Conservation (phyloP, 1,139 yeast species). For the Saccharomyces hybrid region DNA sequence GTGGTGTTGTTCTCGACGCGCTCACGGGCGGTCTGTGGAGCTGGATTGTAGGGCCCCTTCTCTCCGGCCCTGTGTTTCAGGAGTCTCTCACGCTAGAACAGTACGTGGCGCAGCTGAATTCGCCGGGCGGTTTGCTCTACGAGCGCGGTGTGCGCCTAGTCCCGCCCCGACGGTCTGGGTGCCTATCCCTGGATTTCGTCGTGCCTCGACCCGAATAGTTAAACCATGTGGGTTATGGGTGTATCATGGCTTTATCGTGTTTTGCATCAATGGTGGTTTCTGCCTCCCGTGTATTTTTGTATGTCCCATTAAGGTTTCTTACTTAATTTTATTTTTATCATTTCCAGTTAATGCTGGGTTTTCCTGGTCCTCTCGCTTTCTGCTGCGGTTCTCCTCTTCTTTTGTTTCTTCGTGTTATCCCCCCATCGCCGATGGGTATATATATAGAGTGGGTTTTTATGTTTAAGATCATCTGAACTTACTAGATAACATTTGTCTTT, state of each 20-base stretch:
- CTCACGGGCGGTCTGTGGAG: conserved; percentile 39
- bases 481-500: not conserved
- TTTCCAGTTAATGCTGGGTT: not conserved
- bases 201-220: not conserved
- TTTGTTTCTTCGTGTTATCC: not conserved
- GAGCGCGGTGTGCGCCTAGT: conserved; percentile 38
- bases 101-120: conserved; percentile 41
- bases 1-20: conserved; percentile 42
- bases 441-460: not conserved
- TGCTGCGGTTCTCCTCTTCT: not conserved
- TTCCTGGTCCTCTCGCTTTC: not conserved
- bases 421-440: not conserved
- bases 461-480: not conserved
- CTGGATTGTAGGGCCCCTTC: conserved; percentile 22
- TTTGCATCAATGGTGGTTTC: not conserved
- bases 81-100: conserved; percentile 35
- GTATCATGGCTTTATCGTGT: not conserved
- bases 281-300: not conserved
- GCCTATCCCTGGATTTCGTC: conserved; percentile 50
- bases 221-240: not conserved
- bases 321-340: not conserved
- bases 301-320: not conserved
- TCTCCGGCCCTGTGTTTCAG: not conserved
- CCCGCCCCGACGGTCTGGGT: conserved; percentile 52
- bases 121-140: conserved; percentile 18